Conservation (phyloP, 768 basidiomycete genomes). For the Candolleomyces aberdarensis region DNA sequence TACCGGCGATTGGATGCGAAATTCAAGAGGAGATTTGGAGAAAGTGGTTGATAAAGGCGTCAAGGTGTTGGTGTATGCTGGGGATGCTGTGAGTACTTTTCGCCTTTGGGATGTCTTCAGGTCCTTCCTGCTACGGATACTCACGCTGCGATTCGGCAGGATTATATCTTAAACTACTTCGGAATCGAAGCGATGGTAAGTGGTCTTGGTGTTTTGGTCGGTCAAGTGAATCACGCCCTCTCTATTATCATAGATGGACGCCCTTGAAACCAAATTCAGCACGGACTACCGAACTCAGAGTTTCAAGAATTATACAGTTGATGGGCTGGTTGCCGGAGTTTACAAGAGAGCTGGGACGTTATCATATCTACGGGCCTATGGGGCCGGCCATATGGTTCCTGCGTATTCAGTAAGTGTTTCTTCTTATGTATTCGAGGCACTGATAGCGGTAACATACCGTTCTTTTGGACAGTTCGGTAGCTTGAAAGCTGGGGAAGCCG, state of each 20-base stretch:
- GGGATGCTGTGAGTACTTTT: conserved; percentile 45
- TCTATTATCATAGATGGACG: conserved; percentile 17
- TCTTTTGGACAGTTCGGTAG: conserved; percentile 25
- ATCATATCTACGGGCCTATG: conserved; percentile 52
- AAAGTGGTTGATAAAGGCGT: conserved; percentile 57
- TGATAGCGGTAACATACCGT: background rate
- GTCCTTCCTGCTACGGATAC: background rate
- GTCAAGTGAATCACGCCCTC: background rate
- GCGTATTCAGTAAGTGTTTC: conserved; percentile 35
- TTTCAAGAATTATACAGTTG: conserved; percentile 48
- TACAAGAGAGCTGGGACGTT: conserved; percentile 59
- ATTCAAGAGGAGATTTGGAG: conserved; percentile 46
- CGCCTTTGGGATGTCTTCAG: background rate
- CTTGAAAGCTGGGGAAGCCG: conserved; percentile 38
- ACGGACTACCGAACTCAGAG: conserved; percentile 36
- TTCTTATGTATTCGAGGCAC: background rate
- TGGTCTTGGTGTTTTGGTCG: background rate
- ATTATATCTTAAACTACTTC: conserved; percentile 51
- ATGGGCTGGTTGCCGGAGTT: conserved; percentile 45
- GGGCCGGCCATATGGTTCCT: conserved; percentile 47
- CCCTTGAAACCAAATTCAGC: conserved; percentile 45
- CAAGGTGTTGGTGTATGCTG: conserved; percentile 51
- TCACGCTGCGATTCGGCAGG: conserved; percentile 21
- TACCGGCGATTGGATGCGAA: conserved; percentile 60
- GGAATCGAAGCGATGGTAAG: conserved; percentile 57